phyloP scores from a whole-genome alignment of 805 yeast species.

The Grigorovia humatica region DNA sequence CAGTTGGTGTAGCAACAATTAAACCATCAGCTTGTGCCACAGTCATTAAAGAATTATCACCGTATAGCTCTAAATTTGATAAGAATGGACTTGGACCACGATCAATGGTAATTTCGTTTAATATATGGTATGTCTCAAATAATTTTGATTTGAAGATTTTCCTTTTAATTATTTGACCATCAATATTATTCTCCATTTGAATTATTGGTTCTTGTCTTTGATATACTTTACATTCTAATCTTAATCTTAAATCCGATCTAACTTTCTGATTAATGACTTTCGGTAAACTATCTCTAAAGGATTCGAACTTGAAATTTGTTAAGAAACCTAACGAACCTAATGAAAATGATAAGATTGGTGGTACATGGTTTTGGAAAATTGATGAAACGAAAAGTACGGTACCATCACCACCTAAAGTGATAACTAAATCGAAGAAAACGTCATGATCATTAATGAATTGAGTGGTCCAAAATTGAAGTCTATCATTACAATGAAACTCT shows the following conservation, averaged over 20 bases:
- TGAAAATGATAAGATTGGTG: conserved; percentile 84
- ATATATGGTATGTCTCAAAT: conserved; percentile 57
- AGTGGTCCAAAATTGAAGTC: conserved; percentile 57
- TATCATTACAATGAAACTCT: conserved; percentile 33
- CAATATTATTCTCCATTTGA: conserved; percentile 27
- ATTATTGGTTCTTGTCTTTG: conserved; percentile 27
- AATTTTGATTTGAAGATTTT: conserved; percentile 24
- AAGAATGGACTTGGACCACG: conserved; percentile 92
- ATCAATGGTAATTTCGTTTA: conserved; percentile 85
- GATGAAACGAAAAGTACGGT: conserved; percentile 86
- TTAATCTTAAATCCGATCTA: conserved; percentile 69
- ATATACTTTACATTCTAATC: conserved; percentile 73
- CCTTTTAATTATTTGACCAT: conserved; percentile 23
- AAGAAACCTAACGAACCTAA: conserved; percentile 89
- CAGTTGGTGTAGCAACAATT: conserved; percentile 89
- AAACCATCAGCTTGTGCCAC: conserved; percentile 92
- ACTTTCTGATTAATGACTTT: conserved; percentile 61
- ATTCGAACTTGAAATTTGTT: conserved; percentile 74
- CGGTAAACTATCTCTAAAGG: conserved; percentile 49
- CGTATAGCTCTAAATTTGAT: conserved; percentile 79
- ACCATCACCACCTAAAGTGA: conserved; percentile 95
- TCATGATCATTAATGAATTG: conserved; percentile 36
- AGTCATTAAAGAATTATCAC: conserved; percentile 75
- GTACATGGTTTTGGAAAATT: conserved; percentile 73
- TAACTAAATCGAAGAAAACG: conserved; percentile 59